Evolutionary conservation across 257 asterid species (phyloP).

Genomic region (Salvia hispanica): DNA sequence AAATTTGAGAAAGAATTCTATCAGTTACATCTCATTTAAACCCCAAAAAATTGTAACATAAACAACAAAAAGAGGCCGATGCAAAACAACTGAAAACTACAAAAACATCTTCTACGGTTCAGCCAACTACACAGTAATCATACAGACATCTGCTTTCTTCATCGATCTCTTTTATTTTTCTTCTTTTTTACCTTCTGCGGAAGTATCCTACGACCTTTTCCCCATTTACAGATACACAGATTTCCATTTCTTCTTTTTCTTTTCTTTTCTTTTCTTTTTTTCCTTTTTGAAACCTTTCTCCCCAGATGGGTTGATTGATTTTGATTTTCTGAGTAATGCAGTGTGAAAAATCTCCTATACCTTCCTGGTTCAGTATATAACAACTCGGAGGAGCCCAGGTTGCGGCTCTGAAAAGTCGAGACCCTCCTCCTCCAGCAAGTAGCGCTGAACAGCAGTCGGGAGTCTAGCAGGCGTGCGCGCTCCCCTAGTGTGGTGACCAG

Average conservation of each 20-base stretch:
- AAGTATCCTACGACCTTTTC: conserved; percentile 39
- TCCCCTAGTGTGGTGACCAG: conserved; percentile 96
- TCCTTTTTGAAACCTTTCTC: background rate
- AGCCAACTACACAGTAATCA: conserved; percentile 52
- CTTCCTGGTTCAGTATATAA: conserved; percentile 56
- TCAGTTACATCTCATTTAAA: conserved; percentile 38
- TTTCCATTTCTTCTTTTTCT: conserved; percentile 25
- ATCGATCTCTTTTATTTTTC: conserved; percentile 26
- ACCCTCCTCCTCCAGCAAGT: conserved; percentile 91
- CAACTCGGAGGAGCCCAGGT: conserved; percentile 85
- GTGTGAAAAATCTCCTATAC: conserved; percentile 49
- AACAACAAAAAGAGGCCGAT: conserved; percentile 38
- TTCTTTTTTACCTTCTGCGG: conserved; percentile 34
- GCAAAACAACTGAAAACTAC: conserved; percentile 44
- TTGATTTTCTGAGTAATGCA: conserved; percentile 27
- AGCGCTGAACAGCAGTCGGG: conserved; percentile 86
- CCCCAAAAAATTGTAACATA: conserved; percentile 12
- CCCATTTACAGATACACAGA: conserved; percentile 64
- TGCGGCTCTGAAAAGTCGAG: conserved; percentile 91
- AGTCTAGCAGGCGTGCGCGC: conserved; percentile 86
- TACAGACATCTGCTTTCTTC: conserved; percentile 36
- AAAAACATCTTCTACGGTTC: conserved; percentile 42
- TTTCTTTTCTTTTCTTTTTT: background rate
- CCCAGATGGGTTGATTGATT: conserved; percentile 27
- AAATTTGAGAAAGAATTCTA: conserved; percentile 34